phyloP scores from a whole-genome alignment of 495 filamentous ascomycete species.

The Aspergillus leporis region DNA sequence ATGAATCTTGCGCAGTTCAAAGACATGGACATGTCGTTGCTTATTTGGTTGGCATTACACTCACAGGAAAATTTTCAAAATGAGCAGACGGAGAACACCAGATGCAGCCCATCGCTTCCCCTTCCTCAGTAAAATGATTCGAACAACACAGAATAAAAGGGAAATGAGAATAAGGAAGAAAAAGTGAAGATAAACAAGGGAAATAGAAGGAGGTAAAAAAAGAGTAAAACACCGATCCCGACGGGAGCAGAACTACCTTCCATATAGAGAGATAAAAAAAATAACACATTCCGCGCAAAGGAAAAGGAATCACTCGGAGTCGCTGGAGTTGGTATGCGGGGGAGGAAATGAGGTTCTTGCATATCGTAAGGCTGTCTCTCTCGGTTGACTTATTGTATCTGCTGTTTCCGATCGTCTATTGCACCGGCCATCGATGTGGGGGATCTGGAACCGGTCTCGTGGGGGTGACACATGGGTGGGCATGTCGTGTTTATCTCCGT shows the following conservation, averaged over 20 bases:
- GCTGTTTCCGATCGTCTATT: slow-evolving; percentile 24
- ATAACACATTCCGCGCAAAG: slow-evolving; percentile 20
- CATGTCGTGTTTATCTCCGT: slow-evolving; percentile 70
- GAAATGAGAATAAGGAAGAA: slow-evolving; percentile 19
- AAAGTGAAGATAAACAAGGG: slow-evolving; percentile 13
- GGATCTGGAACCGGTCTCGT: slow-evolving; percentile 2
- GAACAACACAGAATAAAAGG: slow-evolving; percentile 30
- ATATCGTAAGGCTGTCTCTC: slow-evolving; percentile 19
- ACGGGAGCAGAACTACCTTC: slow-evolving; percentile 15
- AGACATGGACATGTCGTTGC: slow-evolving; percentile 35
- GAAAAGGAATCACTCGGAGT: slow-evolving; percentile 14
- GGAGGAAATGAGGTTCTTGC: slow-evolving; percentile 23
- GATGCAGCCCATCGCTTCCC: slow-evolving; percentile 36
- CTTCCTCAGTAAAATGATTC: slow-evolving; percentile 36
- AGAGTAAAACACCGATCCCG: slow-evolving; percentile 12
- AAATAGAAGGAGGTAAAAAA: slow-evolving; percentile 16
- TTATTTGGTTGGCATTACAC: slow-evolving; percentile 36
- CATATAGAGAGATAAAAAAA: slow-evolving; percentile 6
- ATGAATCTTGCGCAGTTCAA: slow-evolving; percentile 20
- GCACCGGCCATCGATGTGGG: slow-evolving; percentile 1
- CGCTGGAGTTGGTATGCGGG: slow-evolving; percentile 25
- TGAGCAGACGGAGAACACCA: slow-evolving; percentile 31
- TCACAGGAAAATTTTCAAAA: slow-evolving; percentile 32
- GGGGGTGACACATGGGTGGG: slow-evolving; percentile 15
- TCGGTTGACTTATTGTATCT: slow-evolving; percentile 17